Base-by-base conservation (phyloP, 2,329 filamentous ascomycete genomes). In the Diaporthe amygdali region DNA sequence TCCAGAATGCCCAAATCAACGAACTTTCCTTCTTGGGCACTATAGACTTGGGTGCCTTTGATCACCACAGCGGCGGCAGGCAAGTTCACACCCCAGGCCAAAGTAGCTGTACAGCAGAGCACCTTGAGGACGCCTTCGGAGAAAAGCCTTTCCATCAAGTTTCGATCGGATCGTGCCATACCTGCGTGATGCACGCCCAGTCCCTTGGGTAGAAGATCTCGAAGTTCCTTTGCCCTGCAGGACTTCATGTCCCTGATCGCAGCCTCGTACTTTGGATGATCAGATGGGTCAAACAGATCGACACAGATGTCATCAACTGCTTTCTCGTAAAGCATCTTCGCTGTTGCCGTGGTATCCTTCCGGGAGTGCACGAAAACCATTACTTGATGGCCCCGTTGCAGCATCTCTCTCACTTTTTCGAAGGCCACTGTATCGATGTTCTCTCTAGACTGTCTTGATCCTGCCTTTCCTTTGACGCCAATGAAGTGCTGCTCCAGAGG, bases 341-440 rank as follows among this genome's bases (percentile, higher is more conserved):
- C 95, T 1, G 96, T 97, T 73, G 93, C 89, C 75, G 97, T 90
- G 0, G 97, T 99, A 76, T 99, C 97, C 79, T 97, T 95, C 32
- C 96, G 89, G 1, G 96, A 98, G 80, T 99, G 97, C 14, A 99
- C 97, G 81, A 99, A 99, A 0, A 99, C 96, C 97, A 99, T 99
- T 75, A 99, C 89, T 80, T 99, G 96, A 77, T 99, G 96, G n/a
- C 94, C 95, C 71, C 87, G 86, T 78, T 95, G 90, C 3, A 99
- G 86, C 95, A 99, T 98, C 66, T 96, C 93, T 75, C 91, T 92
- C 56, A 98, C 95, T 79, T 99, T 99, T 75, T 98, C 95, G 78
- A 97, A 99, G 0, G 94, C 91, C 3, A 94, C 91, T 30, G 88
- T 88, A 76, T 99, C 96, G 34, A 99, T 85, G 75, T 98, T 98